Base-by-base conservation (phyloP, 2,329 filamentous ascomycete genomes). In the Ophiostoma sp. region DNA sequence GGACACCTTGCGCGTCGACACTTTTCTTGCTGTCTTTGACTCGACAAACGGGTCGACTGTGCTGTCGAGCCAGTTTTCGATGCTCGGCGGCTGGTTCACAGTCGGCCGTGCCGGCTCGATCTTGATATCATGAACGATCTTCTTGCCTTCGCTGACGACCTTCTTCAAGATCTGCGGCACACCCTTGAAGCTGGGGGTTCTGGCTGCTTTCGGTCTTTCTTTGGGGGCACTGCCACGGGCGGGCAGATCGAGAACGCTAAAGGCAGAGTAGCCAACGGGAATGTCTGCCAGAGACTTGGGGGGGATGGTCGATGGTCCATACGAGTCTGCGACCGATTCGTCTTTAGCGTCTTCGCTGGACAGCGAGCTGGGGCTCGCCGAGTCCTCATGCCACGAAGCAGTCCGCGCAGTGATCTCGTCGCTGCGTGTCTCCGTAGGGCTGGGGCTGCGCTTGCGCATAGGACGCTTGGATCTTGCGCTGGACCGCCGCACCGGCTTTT, bases 11-110 rank as follows among this genome's bases (percentile, higher is more conserved):
- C 80, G 12, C 76, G 73, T 69, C 68, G 71, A 64, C 2, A 66
- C 64, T 8, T 44, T 60, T 5, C 55, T 18, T 6, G 55, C 49
- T 11, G 63, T 68, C 16, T 72, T 64, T 2, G 75, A 71, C 16
- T 88, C 85, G 2, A 87, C 79, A 73, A 87, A 87, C 3, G 86
- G 85, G 72, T 89, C 87, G 14, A 87, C 82, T 0, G 87, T 89
- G 36, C 79, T 82, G 73, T 84, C 85, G 40, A 89, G 78, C 87
- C 87, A 89, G 36, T 83, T 87, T 74, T 89, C 87, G 67, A 89
- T 89, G 73, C 82, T 88, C 0, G 83, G 84, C 5, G 87, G 86
- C 60, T 85, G 83, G 70, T 88, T 88, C 2, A 77, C 77, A 1
- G 80, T 77, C 7, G 82, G 80, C 0, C 81, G 82, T 0, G 82